phyloP scores from a whole-genome alignment of 75 land plant genomes.

The Sequoia sempervirens region DNA sequence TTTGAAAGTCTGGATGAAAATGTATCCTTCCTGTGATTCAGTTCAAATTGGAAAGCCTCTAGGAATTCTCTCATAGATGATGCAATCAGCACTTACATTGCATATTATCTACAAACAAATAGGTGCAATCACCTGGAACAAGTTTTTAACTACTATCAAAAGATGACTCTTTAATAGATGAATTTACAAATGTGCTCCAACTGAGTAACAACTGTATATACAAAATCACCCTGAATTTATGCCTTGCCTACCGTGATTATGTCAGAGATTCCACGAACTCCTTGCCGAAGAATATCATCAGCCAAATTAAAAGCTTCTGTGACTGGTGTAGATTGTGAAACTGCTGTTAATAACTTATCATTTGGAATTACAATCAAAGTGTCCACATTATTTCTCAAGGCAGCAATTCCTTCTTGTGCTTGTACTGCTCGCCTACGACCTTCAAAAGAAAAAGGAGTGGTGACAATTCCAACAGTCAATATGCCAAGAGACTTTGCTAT shows the following conservation, averaged over 20 bases:
- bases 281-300: conserved; percentile 98
- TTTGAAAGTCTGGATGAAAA: neutral
- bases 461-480: conserved; percentile 94
- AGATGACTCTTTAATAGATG: neutral
- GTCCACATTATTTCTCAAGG: conserved; percentile 84
- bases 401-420: conserved; percentile 97
- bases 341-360: conserved; percentile 95
- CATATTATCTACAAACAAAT: neutral
- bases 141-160: neutral
- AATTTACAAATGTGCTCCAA: neutral
- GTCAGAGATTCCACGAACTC: conserved; percentile 97
- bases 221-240: neutral
- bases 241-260: conserved; percentile 76
- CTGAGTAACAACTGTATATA: neutral
- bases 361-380: conserved; percentile 95
- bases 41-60: neutral
- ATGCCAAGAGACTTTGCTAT: conserved; percentile 90
- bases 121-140: neutral
- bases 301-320: conserved; percentile 97
- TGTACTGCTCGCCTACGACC: conserved; percentile 92
- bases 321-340: conserved; percentile 91
- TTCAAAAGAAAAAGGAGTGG: conserved; percentile 96
- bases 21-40: neutral
- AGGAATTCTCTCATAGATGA: neutral
- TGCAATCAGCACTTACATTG: no score